Conservation (phyloP, 1,284 basidiomycete genomes). For the Trichosporon inkin region DNA sequence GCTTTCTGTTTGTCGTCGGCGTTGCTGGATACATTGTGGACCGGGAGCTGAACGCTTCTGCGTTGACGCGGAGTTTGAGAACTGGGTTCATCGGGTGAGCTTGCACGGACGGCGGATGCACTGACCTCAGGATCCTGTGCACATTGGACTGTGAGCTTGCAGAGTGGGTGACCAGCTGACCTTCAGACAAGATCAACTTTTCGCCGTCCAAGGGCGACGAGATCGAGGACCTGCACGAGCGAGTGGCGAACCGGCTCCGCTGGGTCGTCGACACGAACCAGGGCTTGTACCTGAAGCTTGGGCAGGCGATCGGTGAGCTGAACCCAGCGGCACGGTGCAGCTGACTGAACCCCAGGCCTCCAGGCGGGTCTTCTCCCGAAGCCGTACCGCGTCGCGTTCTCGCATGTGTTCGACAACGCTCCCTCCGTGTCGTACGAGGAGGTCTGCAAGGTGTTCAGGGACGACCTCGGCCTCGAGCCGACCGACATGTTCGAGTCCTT, state of each 20-base stretch:
- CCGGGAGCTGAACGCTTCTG: slow-evolving; percentile 62
- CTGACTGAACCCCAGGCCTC: slow-evolving; percentile 56
- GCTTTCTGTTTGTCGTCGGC: slow-evolving; percentile 39
- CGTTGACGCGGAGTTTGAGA: slow-evolving; percentile 60
- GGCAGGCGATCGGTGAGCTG: slow-evolving; percentile 52
- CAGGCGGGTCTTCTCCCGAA: slow-evolving; percentile 77
- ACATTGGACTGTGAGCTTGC: slow-evolving; percentile 45
- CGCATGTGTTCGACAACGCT: slow-evolving; percentile 76
- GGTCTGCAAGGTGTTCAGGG: slow-evolving; percentile 63
- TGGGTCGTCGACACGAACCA: slow-evolving; percentile 72
- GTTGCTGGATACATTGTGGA: slow-evolving; percentile 58
- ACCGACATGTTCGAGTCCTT: slow-evolving; percentile 73
- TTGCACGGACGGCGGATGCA: slow-evolving; percentile 36
- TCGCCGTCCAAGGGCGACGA: slow-evolving; percentile 58
- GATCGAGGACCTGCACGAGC: slow-evolving; percentile 72
- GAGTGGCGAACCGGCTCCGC: slow-evolving; percentile 72
- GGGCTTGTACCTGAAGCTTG: slow-evolving; percentile 86
- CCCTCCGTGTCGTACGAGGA: slow-evolving; percentile 71
- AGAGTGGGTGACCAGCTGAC: not conserved
- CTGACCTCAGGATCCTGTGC: slow-evolving; percentile 38
- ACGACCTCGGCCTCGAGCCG: slow-evolving; percentile 65
- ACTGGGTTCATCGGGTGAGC: slow-evolving; percentile 61
- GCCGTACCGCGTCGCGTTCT: slow-evolving; percentile 75
- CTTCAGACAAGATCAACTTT: slow-evolving; percentile 72
- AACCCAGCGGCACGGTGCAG: not conserved